These are phyloP conservation scores for Fusarium hainanense DNA, from an alignment of 2,329 filamentous ascomycete species.

Conservation along the genomic window DNA sequence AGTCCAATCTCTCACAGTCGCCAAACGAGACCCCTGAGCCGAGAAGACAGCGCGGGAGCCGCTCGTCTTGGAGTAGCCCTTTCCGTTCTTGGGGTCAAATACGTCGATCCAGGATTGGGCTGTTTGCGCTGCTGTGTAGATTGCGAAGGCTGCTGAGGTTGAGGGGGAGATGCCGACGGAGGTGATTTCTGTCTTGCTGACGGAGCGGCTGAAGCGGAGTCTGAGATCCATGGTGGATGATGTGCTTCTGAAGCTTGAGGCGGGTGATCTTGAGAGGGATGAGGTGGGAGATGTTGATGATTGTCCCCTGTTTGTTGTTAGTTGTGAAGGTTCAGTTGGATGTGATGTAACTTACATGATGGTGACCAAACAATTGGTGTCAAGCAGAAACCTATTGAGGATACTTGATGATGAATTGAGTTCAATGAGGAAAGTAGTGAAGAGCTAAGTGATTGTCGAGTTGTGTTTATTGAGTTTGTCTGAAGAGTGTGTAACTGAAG, in stretches of 20 bases:
- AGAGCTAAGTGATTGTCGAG: not conserved
- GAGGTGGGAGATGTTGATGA: slow-evolving; percentile 11
- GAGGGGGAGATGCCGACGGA: slow-evolving; percentile 48
- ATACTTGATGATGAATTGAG: not conserved
- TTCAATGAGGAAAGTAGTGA: not conserved
- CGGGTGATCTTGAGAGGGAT: not conserved
- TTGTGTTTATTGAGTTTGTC: not conserved
- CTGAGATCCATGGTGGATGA: slow-evolving; percentile 36
- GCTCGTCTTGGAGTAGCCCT: slow-evolving; percentile 47
- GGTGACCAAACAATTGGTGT: not conserved
- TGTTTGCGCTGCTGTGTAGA: slow-evolving; percentile 46
- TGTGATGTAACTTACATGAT: slow-evolving; percentile 35
- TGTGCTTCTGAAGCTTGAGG: not conserved
- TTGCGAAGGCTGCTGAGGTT: slow-evolving; percentile 46
- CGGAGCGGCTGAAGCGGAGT: slow-evolving; percentile 45
- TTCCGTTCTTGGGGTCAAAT: slow-evolving; percentile 46
- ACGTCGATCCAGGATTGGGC: slow-evolving; percentile 53
- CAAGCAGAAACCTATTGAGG: not conserved
- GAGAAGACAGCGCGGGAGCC: slow-evolving; percentile 50
- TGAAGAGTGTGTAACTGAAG: not conserved
- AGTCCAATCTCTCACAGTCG: slow-evolving; percentile 49
- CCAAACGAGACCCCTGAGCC: slow-evolving; percentile 38
- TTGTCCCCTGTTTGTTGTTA: slow-evolving; percentile 33
- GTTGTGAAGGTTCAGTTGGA: not conserved
- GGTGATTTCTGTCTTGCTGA: slow-evolving; percentile 49